These are phyloP conservation scores for Diplosphaera chodatii DNA, from an alignment of 139 green algal species.

Conservation along the genomic window DNA sequence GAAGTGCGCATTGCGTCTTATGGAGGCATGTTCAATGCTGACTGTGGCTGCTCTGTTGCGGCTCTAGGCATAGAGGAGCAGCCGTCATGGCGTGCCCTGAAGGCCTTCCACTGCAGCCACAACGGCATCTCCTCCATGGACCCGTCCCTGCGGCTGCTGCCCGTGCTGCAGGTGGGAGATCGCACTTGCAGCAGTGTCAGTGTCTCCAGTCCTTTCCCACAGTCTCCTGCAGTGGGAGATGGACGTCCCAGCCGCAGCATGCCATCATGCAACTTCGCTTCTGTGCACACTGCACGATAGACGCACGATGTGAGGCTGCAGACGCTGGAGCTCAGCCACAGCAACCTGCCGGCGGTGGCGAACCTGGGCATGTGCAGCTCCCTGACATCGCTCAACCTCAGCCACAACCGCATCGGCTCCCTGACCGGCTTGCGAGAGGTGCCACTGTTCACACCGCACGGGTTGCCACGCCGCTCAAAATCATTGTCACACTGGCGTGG, in stretches of 20 bases:
- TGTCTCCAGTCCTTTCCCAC: no score
- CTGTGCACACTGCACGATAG: not conserved
- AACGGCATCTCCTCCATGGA: constrained; percentile 15
- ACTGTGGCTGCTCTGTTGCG: no score
- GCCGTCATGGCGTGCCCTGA: not conserved
- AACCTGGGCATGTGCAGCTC: not conserved
- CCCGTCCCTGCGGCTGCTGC: constrained; percentile 5
- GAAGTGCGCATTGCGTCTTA: no score
- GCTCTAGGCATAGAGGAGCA: not conserved
- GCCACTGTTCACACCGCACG: no score
- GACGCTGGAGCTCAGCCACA: constrained; percentile 10
- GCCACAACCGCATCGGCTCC: constrained; percentile 11
- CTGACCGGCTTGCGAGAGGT: not conserved
- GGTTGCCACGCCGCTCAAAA: no score
- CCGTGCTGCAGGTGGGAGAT: not conserved
- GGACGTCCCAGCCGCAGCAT: no score
- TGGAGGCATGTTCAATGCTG: no score
- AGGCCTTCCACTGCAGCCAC: not conserved
- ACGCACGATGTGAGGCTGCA: no score
- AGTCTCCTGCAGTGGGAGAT: no score
- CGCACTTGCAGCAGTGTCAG: not conserved
- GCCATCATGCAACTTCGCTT: no score
- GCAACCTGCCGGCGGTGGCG: constrained; percentile 1
- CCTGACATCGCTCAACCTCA: constrained; percentile 9
- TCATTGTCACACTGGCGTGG: no score